These are phyloP conservation scores for Gentiana macrophylla DNA, from an alignment of 257 asterid genomes.

Conservation along the genomic window DNA sequence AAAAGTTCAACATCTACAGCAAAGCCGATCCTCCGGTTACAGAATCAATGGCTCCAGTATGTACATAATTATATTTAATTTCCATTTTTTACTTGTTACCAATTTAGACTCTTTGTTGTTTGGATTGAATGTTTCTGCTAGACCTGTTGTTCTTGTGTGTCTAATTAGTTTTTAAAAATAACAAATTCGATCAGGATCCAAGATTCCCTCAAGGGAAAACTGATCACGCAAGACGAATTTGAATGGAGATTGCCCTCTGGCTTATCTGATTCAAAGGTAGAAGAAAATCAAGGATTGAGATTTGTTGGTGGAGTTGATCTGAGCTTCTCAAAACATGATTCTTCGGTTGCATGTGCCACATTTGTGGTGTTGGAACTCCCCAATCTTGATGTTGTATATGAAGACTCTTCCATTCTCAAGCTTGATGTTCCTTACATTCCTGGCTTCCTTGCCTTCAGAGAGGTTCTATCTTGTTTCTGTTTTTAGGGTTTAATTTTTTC, in stretches of 20 bases:
- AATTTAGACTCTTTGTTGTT: no score
- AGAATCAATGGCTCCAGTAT: no score
- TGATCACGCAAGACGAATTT: constrained; percentile 46
- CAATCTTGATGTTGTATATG: constrained; percentile 51
- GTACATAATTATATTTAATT: no score
- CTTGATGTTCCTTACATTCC: constrained; percentile 64
- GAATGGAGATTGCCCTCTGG: constrained; percentile 38
- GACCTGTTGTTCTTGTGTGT: not conserved
- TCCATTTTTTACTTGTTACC: no score
- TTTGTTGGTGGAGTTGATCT: constrained; percentile 83
- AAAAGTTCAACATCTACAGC: no score
- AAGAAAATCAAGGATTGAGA: constrained; percentile 26
- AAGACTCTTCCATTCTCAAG: constrained; percentile 47
- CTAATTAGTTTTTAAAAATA: not conserved
- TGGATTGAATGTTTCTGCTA: no score
- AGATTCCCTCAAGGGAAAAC: constrained; percentile 41
- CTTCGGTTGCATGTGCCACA: constrained; percentile 67
- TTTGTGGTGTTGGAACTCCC: constrained; percentile 61
- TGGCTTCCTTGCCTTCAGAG: constrained; percentile 93
- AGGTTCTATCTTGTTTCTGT: constrained; percentile 26
- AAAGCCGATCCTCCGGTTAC: no score
- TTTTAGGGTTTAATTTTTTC: not conserved
- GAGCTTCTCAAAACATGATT: constrained; percentile 68
- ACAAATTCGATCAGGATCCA: constrained; percentile 31
- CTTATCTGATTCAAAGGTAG: not conserved